Conservation (phyloP, 1,284 basidiomycete genomes). For the Rhodotorula sp. region DNA sequence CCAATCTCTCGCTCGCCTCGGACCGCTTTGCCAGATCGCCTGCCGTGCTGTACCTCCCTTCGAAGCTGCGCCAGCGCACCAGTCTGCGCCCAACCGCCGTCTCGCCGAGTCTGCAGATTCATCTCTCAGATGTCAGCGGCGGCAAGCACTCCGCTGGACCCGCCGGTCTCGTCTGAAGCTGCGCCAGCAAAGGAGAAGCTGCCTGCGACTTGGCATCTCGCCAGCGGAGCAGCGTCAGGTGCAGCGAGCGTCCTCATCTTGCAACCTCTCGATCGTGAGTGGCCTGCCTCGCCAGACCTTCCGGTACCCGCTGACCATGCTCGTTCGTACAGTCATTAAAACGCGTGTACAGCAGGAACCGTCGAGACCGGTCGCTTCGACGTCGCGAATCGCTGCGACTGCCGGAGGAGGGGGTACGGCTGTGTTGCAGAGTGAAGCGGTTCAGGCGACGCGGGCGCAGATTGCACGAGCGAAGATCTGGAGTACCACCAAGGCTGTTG, state of each 20-base stretch:
- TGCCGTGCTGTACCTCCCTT: too few relatives aligned
- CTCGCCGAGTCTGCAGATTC: background rate
- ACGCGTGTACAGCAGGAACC: constrained; percentile 37
- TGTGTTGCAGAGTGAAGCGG: background rate
- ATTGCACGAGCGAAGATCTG: constrained; percentile 21
- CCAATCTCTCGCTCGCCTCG: too few relatives aligned
- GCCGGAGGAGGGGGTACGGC: background rate
- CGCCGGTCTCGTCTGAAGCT: constrained; percentile 13
- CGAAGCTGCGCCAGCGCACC: too few relatives aligned
- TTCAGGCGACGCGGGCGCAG: background rate
- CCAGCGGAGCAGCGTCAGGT: constrained; percentile 33
- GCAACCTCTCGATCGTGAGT: constrained; percentile 38
- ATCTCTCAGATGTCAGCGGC: background rate
- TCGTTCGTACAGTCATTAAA: constrained; percentile 31
- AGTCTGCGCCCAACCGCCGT: too few relatives aligned
- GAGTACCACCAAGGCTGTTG: constrained; percentile 46
- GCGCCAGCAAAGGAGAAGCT: constrained; percentile 6
- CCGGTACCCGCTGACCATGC: background rate
- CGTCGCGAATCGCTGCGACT: background rate
- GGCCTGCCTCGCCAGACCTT: background rate
- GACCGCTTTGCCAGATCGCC: too few relatives aligned
- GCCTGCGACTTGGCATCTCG: constrained; percentile 35
- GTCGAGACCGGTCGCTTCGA: background rate
- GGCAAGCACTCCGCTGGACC: background rate
- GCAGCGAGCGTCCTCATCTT: constrained; percentile 30